These are phyloP conservation scores for Chytriomyces confervae DNA, from an alignment of 192 early-diverging fungal species.

Conservation along the genomic window DNA sequence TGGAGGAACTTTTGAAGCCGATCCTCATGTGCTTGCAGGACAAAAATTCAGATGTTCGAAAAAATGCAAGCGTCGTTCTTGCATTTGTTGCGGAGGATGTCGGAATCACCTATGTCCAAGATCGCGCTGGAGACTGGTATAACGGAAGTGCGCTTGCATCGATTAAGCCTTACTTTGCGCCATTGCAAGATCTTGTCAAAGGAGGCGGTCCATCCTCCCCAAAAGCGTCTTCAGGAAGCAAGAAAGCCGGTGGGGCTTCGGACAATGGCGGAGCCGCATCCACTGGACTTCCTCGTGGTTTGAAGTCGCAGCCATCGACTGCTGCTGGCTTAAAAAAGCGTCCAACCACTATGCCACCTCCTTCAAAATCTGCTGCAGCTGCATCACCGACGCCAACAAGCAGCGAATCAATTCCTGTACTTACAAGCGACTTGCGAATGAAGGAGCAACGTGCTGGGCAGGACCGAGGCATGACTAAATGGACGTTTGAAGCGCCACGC, in stretches of 20 bases:
- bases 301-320: background rate
- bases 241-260: conserved; percentile 1
- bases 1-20: conserved; percentile 68
- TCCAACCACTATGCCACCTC: conserved; percentile 3
- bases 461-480: conserved; percentile 72
- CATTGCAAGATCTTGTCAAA: conserved; percentile 7
- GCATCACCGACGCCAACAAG: conserved; percentile 23
- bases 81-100: conserved; percentile 69
- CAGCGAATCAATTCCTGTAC: conserved; percentile 49
- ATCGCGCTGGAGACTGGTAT: conserved; percentile 74
- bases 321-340: conserved; percentile 26
- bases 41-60: conserved; percentile 86
- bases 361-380: background rate
- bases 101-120: conserved; percentile 74
- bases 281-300: background rate
- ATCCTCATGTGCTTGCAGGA: conserved; percentile 87
- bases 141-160: conserved; percentile 75
- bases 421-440: conserved; percentile 65
- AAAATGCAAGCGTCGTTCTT: conserved; percentile 77
- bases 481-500: conserved; percentile 72
- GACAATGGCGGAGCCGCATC: background rate
- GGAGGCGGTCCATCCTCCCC: conserved; percentile 1
- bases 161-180: conserved; percentile 63
- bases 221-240: conserved; percentile 1
- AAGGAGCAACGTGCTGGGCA: conserved; percentile 75